phyloP scores from a whole-genome alignment of 2,329 filamentous ascomycete species.

The Blastomyces percursus region DNA sequence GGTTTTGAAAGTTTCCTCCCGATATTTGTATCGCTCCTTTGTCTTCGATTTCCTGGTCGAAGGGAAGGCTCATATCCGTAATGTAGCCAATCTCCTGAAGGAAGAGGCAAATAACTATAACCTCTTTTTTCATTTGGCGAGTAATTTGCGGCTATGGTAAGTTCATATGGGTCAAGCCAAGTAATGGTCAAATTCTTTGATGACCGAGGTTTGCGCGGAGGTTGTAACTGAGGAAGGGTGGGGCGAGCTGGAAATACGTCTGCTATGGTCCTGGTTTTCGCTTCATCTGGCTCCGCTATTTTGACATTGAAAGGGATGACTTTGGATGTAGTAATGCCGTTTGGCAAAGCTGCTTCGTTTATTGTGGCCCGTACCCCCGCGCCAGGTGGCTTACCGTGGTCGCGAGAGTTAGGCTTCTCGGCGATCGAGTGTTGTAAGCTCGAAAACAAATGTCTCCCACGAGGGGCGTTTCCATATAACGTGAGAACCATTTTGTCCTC shows the following conservation, averaged over 20 bases:
- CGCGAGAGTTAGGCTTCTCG: constrained; percentile 27
- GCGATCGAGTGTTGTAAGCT: constrained; percentile 53
- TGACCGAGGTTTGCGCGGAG: constrained; percentile 28
- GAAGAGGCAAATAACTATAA: constrained; percentile 31
- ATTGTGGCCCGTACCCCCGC: constrained; percentile 35
- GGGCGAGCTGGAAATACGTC: constrained; percentile 35
- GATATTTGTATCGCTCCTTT: neutral
- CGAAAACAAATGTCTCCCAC: constrained; percentile 71
- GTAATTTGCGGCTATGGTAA: constrained; percentile 24
- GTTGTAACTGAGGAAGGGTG: constrained; percentile 30
- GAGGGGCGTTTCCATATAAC: constrained; percentile 62
- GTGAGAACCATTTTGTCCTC: constrained; percentile 57
- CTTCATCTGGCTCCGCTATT: constrained; percentile 21
- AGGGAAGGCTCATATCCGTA: constrained; percentile 23
- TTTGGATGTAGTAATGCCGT: constrained; percentile 60
- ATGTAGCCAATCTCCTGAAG: constrained; percentile 34
- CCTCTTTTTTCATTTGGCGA: constrained; percentile 30
- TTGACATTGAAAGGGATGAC: constrained; percentile 43
- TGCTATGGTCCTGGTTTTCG: constrained; percentile 32
- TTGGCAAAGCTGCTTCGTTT: constrained; percentile 57
- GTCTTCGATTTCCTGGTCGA: constrained; percentile 1
- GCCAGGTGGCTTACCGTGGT: constrained; percentile 27
- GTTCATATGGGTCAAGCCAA: constrained; percentile 35
- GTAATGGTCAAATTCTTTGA: constrained; percentile 23
- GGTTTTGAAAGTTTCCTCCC: neutral